Evolutionary conservation across 768 basidiomycete species (phyloP), one percentile per base, ranked within the genome.

Genomic region (Tulasnella sp.): DNA sequence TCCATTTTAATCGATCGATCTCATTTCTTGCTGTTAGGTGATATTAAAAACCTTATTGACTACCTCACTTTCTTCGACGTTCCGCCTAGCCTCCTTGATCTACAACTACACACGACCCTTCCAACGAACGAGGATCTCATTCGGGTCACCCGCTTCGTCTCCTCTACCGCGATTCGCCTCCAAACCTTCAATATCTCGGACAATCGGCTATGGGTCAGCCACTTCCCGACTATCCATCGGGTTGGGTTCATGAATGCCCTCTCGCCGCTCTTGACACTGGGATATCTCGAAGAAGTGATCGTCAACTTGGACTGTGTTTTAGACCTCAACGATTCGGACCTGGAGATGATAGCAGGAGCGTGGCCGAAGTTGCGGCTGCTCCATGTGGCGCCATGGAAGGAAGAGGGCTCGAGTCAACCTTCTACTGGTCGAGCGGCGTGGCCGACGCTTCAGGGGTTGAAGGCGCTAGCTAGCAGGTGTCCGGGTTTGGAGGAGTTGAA

Each of bases 301-400:
- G 44, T 56, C 25, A 43, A 56, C 27, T n/a, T 56, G 22, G 54
- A 56, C 30, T 38, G 41, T 19, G 54, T 56, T 21, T 44, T 43
- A 25, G 41, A 56, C 19, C 42, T 56, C 7, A 44, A 38, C 22
- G 54, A 56, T 43, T 34, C 41, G 19, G 54, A 56, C 43, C 41
- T 56, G 24, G 21, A 15, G 7, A 43, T 29, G 21, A 44, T 56
- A 42, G 54, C 54, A 24, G 44, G 44, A 15, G 41, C 54, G 8
- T 56, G 54, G 54, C 54, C 54, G 8, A 31, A 46, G 15, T n/a
- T 56, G 42, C 41, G 44, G 44, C 27, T 44, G 2, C 24, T 56
- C 38, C 42, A 56, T n/a, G 44, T 56, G 5, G 41, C 38, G 22
- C 54, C 54, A 42, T 56, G 54, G 54, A 56, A 56, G 43, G 54